Percentiles rank a stretch among this genome's conserved stretches.
Conservation (phyloP, 164 flowering plant genomes). For the Nelumbo lutea region DNA sequence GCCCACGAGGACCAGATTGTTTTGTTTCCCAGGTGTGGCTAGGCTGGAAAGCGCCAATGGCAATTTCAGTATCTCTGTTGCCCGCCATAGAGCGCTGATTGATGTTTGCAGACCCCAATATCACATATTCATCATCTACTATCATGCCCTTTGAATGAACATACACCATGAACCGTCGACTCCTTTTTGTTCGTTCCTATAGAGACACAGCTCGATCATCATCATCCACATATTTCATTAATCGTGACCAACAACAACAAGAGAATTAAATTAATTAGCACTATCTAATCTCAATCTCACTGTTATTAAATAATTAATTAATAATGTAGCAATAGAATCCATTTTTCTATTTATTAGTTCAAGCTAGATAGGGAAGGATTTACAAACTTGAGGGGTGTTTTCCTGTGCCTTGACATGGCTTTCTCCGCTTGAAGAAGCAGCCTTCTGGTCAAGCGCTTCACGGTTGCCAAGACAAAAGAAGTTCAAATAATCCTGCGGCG, state of each 20-base stretch:
- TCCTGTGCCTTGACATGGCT: conserved; percentile 9
- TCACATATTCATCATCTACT: background rate
- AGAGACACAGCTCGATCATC: no score
- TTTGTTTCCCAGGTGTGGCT: background rate
- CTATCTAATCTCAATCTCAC: no score
- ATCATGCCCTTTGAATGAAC: background rate
- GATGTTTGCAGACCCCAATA: background rate
- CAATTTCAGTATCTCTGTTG: background rate
- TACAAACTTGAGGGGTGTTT: conserved; percentile 45
- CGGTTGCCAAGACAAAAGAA: conserved; percentile 79
- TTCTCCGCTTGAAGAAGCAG: background rate
- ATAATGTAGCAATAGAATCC: no score
- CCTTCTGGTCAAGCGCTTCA: conserved; percentile 27
- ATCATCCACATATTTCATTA: no score
- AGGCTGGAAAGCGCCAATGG: background rate
- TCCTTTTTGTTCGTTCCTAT: background rate
- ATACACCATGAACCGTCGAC: background rate
- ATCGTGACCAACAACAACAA: no score
- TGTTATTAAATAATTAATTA: no score
- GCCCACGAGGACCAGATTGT: no score
- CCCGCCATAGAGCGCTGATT: background rate
- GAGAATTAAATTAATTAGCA: no score
- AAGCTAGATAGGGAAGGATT: background rate
- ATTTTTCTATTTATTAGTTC: no score
- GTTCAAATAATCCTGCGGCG: conserved; percentile 55